Conservation (phyloP, 495 filamentous ascomycete genomes). For the Annulohypoxylon maeteangense region DNA sequence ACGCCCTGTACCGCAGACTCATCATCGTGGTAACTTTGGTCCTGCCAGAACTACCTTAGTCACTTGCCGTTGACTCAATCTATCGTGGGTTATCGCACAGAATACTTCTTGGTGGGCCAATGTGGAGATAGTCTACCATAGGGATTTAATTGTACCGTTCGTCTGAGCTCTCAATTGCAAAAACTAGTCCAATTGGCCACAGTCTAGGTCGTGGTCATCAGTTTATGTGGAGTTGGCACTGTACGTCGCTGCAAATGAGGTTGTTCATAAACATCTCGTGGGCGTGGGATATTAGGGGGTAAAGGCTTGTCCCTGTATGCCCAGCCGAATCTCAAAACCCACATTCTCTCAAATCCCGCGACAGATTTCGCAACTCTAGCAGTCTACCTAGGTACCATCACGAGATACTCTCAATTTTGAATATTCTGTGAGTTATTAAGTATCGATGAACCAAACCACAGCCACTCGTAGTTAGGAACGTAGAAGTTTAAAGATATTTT, state of each 20-base stretch:
- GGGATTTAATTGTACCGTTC: not conserved
- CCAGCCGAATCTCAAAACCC: not conserved
- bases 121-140: not conserved
- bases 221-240: constrained; percentile 12
- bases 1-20: not conserved
- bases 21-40: not conserved
- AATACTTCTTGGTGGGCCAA: not conserved
- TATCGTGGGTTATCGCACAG: not conserved
- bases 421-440: not conserved
- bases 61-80: not conserved
- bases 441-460: not conserved
- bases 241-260: constrained; percentile 13
- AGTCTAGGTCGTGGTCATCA: not conserved
- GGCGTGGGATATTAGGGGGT: constrained; percentile 17
- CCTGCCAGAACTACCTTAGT: not conserved
- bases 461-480: not conserved
- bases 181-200: not conserved
- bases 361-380: constrained; percentile 1
- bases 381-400: not conserved
- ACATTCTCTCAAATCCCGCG: not conserved
- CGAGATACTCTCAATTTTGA: not conserved
- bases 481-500: not conserved
- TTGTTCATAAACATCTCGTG: constrained; percentile 9
- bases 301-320: constrained; percentile 9
- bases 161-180: not conserved